Evolutionary conservation across 257 asterid species (phyloP), one percentile per base, ranked within the genome.

Genomic region (Solanum habrochaites): DNA sequence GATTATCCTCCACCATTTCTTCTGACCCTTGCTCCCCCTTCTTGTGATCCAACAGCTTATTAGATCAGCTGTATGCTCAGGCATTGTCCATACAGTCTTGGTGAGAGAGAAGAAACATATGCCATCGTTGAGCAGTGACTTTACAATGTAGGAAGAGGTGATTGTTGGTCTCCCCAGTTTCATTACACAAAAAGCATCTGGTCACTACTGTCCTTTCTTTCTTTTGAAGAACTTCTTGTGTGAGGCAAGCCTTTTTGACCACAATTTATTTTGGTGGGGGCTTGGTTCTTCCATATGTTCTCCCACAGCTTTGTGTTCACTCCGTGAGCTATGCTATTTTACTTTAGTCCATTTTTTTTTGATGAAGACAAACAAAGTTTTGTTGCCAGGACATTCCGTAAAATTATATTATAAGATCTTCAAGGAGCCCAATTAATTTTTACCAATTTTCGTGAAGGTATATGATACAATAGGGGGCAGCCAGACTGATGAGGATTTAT

Each of bases 381-480:
- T 62, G 31, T 23, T 62, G 15, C 69, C 3, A 29, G 31, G 69
- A 23, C 69, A 23, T 62, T 62, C 11, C 21, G 49, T 62, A 32
- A 85, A 83, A 67, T 85, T 25, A 25, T 64, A 40, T 52, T 64
- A 7, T 32, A 74, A 11, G 83, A 75, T 86, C 45, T 60, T 39
- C 69, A 52, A 37, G 58, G 81, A 82, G 86, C 74, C 64, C 83
- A 62, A 64, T 56, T 18, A 90, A 45, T 58, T 83, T 84, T 71
- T 87, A 77, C 91, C 88, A 71, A 87, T 89, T 85, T 84, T 86
- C 75, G 83, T 90, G 93, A 91, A 97, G 99, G 99, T 97, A 83
- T 93, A 91, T 90, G 99, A 97, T 91, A 96, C 98, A 60, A 93
- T 94, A 88, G 99, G 99, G 84, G 93, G 97, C 89, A 92, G 89